phyloP scores from a whole-genome alignment of 495 filamentous ascomycete species.

The Neurospora intermedia region DNA sequence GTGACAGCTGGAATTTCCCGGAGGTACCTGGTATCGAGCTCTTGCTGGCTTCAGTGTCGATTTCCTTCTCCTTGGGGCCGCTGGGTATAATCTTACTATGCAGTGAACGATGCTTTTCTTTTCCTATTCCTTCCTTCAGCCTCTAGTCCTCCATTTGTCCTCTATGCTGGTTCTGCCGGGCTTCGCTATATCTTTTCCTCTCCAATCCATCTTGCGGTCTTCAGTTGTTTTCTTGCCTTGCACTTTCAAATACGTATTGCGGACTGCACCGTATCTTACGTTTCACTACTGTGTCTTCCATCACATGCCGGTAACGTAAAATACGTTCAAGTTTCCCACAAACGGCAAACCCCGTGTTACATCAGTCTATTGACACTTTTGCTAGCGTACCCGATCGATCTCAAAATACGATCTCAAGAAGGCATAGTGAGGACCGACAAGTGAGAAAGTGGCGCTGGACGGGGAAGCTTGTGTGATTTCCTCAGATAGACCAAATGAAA shows the following conservation, averaged over 20 bases:
- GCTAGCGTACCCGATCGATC: not conserved
- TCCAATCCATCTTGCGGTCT: not conserved
- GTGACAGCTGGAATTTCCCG: not conserved
- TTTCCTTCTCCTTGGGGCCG: not conserved
- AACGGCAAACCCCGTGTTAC: not conserved
- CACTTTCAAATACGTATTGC: not conserved
- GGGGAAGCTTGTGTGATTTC: not conserved
- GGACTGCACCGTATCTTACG: not conserved
- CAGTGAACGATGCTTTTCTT: not conserved
- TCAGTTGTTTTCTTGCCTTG: not conserved
- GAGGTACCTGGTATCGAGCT: not conserved
- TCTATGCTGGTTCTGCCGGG: not conserved
- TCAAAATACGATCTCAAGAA: not conserved
- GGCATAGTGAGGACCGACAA: not conserved
- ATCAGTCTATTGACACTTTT: not conserved
- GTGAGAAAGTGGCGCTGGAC: not conserved
- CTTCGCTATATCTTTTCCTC: not conserved
- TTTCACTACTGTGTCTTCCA: not conserved
- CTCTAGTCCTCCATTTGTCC: not conserved
- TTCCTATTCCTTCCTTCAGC: not conserved
- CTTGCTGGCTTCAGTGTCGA: not conserved
- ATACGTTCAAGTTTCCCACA: not conserved
- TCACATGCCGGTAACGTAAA: not conserved
- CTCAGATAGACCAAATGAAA: not conserved
- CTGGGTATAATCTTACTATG: not conserved